Evolutionary conservation across 2,329 filamentous ascomycete genomes (phyloP).

Genomic region (Rhinocladiella similis): DNA sequence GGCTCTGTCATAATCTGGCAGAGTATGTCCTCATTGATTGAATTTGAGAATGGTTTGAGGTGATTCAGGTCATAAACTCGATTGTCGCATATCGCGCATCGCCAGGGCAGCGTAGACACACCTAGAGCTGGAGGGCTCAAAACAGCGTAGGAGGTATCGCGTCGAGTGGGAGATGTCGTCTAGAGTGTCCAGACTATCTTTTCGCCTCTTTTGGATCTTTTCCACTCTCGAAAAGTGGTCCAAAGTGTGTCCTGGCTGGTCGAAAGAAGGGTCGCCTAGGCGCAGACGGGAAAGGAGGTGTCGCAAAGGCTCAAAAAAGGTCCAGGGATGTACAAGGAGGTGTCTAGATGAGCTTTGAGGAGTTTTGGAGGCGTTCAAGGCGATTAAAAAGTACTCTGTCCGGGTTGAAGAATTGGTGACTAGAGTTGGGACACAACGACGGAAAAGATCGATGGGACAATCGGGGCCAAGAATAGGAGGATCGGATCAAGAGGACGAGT

Average conservation of each 20-base stretch:
- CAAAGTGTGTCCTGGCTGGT: slow-evolving; percentile 5
- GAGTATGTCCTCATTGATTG: slow-evolving; percentile 45
- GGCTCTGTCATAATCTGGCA: slow-evolving; percentile 58
- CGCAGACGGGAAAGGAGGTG: slow-evolving; percentile 17
- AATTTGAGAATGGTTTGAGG: slow-evolving; percentile 18
- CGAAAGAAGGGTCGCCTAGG: slow-evolving; percentile 8
- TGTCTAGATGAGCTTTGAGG: background rate
- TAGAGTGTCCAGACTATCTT: background rate
- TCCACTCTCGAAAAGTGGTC: background rate
- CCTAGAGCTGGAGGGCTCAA: background rate
- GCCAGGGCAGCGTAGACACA: slow-evolving; percentile 9
- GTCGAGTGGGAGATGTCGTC: background rate
- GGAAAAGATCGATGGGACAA: slow-evolving; percentile 3
- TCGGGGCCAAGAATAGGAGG: slow-evolving; percentile 2
- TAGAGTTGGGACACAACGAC: background rate
- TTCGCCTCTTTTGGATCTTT: slow-evolving; percentile 2
- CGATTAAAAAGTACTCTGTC: background rate
- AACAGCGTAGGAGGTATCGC: slow-evolving; percentile 4
- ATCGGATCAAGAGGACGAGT: slow-evolving; percentile 2
- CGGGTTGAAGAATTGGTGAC: slow-evolving; percentile 14
- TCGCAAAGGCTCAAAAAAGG: slow-evolving; percentile 11
- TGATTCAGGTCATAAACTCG: slow-evolving; percentile 17
- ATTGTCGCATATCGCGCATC: slow-evolving; percentile 25
- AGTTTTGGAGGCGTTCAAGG: background rate
- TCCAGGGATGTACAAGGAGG: background rate